Evolutionary conservation across 805 yeast genomes (phyloP), one percentile per base, ranked within the genome.

Genomic region (Metschnikowia chrysomelidarum): DNA sequence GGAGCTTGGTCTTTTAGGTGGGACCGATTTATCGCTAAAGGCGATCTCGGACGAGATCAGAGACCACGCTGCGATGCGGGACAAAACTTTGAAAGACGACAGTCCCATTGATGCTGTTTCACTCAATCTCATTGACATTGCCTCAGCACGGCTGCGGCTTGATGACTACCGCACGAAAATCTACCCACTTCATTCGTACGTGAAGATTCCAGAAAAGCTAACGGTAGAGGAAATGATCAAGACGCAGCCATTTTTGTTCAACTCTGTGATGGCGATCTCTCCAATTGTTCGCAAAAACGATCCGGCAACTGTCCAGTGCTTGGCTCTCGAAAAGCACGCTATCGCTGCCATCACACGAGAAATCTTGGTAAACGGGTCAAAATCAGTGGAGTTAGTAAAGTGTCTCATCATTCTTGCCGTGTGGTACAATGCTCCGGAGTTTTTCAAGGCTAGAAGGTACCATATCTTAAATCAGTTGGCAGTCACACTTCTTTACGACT

Each of bases 351-450:
- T 79, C 11, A 56, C 77, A 8, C 61, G 73, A 32, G 89, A 87
- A 50, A 71, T 82, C 8, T 59, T 87, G 59, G 69, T 82, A 7
- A 66, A 74, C 17, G 95, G 96, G 13, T 70, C 76, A 36, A 88
- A 86, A 60, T 71, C 80, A 5, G 59, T 79, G 12, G 89, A 86
- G 54, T 58, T 86, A 23, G 62, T 87, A 24, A 80, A 81, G 54
- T 63, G 80, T 13, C 61, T 84, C 32, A 53, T 83, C 13, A 50
- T 85, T 5, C 63, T 83, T 34, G 73, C 83, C 17, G 57, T 81
- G 19, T 88, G 95, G 95, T 87, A 87, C 54, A 85, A 83, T 46
- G 75, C 86, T 4, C 85, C 95, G 0, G 96, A 87, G 57, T 65
- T 85, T 47, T 84, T 85, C 46, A 84, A 80, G 44, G 84, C 83